Percentiles rank a stretch among this genome's conserved stretches.
Conservation (phyloP, 2,329 filamentous ascomycete genomes). For the Trichoderma gracile region DNA sequence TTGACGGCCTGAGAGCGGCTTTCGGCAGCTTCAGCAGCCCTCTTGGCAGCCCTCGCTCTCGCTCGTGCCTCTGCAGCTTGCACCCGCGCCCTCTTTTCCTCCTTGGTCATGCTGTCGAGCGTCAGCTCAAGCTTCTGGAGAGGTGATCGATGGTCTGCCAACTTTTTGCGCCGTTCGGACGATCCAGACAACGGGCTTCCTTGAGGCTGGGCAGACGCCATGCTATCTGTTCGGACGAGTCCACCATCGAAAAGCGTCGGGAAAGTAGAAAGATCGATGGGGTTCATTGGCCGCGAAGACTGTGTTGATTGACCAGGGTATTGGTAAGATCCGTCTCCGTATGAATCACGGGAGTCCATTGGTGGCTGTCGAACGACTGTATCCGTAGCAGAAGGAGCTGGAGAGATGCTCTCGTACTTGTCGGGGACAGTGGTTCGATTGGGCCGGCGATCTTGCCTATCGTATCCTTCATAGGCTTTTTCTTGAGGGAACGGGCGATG, state of each 20-base stretch:
- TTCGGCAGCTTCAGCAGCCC: constrained; percentile 32
- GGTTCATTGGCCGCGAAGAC: constrained; percentile 19
- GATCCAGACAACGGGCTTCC: constrained; percentile 43
- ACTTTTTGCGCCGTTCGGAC: constrained; percentile 54
- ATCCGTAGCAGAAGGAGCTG: constrained; percentile 58
- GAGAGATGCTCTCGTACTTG: constrained; percentile 40
- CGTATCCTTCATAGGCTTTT: constrained; percentile 39
- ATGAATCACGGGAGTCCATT: constrained; percentile 55
- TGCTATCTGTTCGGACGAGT: constrained; percentile 31
- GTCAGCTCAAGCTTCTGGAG: constrained; percentile 91
- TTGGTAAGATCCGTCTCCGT: constrained; percentile 36
- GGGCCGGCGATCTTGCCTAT: constrained; percentile 22
- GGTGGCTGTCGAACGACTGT: constrained; percentile 58
- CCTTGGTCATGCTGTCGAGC: constrained; percentile 89
- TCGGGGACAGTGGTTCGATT: constrained; percentile 35
- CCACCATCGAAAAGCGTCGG: constrained; percentile 30
- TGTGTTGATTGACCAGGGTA: constrained; percentile 30
- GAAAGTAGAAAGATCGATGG: too few species aligned
- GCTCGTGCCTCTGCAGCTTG: constrained; percentile 77
- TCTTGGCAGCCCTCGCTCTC: constrained; percentile 58
- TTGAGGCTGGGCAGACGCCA: constrained; percentile 36
- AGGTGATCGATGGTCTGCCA: constrained; percentile 82
- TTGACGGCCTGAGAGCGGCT: constrained; percentile 32
- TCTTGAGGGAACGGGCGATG: constrained; percentile 50
- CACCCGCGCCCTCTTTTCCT: constrained; percentile 85